These are phyloP conservation scores for Bjerkandera adusta DNA, from an alignment of 1,284 basidiomycete genomes.

Conservation along the genomic window DNA sequence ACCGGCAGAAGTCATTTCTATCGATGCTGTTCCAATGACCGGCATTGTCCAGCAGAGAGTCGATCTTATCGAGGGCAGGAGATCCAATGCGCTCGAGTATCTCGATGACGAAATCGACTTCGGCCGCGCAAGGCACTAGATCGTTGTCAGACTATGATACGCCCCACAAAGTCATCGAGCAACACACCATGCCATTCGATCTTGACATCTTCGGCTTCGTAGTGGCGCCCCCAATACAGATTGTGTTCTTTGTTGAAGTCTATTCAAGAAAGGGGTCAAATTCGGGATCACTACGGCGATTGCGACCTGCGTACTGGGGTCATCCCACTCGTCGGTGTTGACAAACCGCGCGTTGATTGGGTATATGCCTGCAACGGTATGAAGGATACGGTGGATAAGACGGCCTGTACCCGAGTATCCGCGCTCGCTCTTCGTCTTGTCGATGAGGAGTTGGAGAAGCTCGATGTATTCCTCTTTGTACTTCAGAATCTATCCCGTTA, in stretches of 20 bases:
- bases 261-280: conserved; percentile 25
- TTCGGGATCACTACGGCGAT: neutral
- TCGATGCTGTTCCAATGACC: conserved; percentile 68
- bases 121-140: conserved; percentile 65
- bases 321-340: conserved; percentile 82
- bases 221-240: conserved; percentile 82
- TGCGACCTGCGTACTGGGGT: conserved; percentile 50
- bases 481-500: conserved; percentile 56
- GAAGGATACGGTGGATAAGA: conserved; percentile 77
- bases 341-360: conserved; percentile 82
- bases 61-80: conserved; percentile 70
- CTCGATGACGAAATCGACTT: conserved; percentile 83
- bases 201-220: conserved; percentile 76
- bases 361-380: conserved; percentile 79
- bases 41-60: conserved; percentile 56
- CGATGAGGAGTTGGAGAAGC: conserved; percentile 69
- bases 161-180: neutral
- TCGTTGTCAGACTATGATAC: neutral
- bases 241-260: conserved; percentile 77
- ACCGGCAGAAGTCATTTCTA: conserved; percentile 95
- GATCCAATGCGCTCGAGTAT: conserved; percentile 70
- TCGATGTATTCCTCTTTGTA: conserved; percentile 70
- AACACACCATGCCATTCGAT: conserved; percentile 85
- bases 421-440: conserved; percentile 86
- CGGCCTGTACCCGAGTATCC: conserved; percentile 85